Base-by-base conservation (phyloP, 495 filamentous ascomycete species). In the Glutinoglossum americanum region DNA sequence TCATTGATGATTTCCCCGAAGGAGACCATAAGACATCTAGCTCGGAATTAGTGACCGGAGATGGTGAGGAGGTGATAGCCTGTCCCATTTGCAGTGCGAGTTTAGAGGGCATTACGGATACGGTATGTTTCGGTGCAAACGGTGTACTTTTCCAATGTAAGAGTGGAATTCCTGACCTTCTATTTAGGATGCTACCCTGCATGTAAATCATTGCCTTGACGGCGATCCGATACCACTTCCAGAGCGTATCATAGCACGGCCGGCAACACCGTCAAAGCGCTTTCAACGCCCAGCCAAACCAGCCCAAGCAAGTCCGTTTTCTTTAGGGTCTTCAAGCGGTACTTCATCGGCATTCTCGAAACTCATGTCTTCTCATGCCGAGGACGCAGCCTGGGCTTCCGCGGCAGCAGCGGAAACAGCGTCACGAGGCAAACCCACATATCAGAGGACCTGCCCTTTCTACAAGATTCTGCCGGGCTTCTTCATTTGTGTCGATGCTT, bases 391-490 rank as follows among this genome's bases (percentile, higher is more conserved):
- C 1, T 97, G 93, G 93, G 80, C 86, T 1, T 76, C 75, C 3
- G 90, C 92, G 17, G 86, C 90, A 3, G 85, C 88, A 23, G 74
- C 84, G 0, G 87, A 95, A 65, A 70, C 76, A 5, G 75, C 80
- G 1, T 81, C 87, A 7, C 76, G 87, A 25, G 92, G 92, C n/a
- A 94, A 89, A 67, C 85, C 85, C 45, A 82, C 90, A 0, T 89
- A 88, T 66, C 75, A 88, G 63, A 76, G 93, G 55, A 94, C 85
- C 0, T 99, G 92, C 66, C 92, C 92, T 0, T 99, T 98, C 65
- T 99, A 97, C 71, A 99, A 99, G 67, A 94, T 97, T 59, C 77
- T 99, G 68, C 86, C 88, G 1, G 86, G 86, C 0, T 84, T 96
- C 60, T 84, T 76, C 55, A 93, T 97, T 60, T 89, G 86, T 57